Base-by-base conservation (phyloP, 108 stramenopile species). In the Skeletonema costatum region DNA sequence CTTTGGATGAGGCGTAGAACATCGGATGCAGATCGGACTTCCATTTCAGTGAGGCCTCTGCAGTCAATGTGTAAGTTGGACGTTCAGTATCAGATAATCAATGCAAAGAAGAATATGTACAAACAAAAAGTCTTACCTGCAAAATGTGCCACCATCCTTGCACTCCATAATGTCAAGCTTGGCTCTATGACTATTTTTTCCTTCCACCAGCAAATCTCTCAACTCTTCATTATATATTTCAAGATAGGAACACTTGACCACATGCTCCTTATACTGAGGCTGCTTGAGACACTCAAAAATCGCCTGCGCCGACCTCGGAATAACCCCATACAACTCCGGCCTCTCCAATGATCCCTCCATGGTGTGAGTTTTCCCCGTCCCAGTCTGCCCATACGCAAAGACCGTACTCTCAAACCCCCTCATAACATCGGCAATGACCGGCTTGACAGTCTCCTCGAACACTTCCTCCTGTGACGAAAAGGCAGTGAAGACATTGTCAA, bases 171-270 rank as follows among this genome's bases (percentile, higher is more conserved):
- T 97, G 19, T 92, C 89, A 38, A 92, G 73, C 64, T 88, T 90
- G 32, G 82, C 41, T 31, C 13, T 78, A 71, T 14, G 76, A 68
- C 25, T 68, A 59, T 56, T 29, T 0, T 56, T 56, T 25, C 53
- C 25, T 56, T 92, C 88, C 32, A 71, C 77, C 46, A 98, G 71
- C 76, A 98, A 73, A 78, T 97, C 95, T 36, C 83, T 87, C 14
- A 96, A 75, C 35, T 96, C 95, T 80, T 99, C 98, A 69, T 97
- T 97, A 83, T 98, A 97, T 67, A 98, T 96, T 74, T 98, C 96
- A 48, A 97, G 86, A 70, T 92, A 97, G 25, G 88, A 89, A 64
- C 88, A 90, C n/a, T 69, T 87, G 35, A 98, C 90, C 2, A 64
- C 62, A 29, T 81, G 70, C 13, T 89, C 73, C 35, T 73, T 58